Conservation (phyloP, 2,329 filamentous ascomycete genomes). For the Waltergamsia citrina region DNA sequence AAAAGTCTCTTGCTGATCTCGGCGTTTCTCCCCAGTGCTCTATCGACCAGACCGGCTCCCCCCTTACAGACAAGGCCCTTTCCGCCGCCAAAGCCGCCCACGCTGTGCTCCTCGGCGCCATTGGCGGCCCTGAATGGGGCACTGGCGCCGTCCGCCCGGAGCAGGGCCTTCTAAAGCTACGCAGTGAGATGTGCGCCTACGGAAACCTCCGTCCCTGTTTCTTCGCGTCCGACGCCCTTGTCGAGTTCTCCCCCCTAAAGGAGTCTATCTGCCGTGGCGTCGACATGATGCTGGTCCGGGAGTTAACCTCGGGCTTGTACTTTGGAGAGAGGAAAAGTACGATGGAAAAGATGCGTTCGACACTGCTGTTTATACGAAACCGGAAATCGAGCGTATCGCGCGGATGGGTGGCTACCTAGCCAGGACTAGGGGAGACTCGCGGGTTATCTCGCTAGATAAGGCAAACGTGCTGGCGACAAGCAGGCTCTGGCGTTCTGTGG, state of each 20-base stretch:
- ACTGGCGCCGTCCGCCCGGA: constrained; percentile 80
- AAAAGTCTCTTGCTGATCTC: constrained; percentile 7
- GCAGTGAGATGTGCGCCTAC: constrained; percentile 89
- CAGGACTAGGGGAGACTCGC: constrained; percentile 59
- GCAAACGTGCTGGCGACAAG: constrained; percentile 91
- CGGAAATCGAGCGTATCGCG: constrained; percentile 79
- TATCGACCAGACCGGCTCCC: constrained; percentile 70
- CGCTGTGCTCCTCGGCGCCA: constrained; percentile 81
- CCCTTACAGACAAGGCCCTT: constrained; percentile 74
- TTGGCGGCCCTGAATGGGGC: constrained; percentile 90
- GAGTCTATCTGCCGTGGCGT: constrained; percentile 75
- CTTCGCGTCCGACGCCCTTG: constrained; percentile 79
- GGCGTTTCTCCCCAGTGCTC: constrained; percentile 52
- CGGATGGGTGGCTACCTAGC: constrained; percentile 72
- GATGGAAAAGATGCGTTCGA: constrained; percentile 55
- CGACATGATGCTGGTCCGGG: constrained; percentile 87
- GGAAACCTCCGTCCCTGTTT: constrained; percentile 94
- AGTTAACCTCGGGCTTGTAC: constrained; percentile 89
- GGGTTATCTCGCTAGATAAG: constrained; percentile 75
- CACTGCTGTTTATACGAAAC: constrained; percentile 72
- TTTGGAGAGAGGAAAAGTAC: constrained; percentile 79
- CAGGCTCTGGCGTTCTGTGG: constrained; percentile 79
- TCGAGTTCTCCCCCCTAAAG: constrained; percentile 80
- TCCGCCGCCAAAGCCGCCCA: constrained; percentile 72
- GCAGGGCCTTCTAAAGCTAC: constrained; percentile 81